These are phyloP conservation scores for Allium sativum DNA, from an alignment of 106 monocot species.

Conservation along the genomic window DNA sequence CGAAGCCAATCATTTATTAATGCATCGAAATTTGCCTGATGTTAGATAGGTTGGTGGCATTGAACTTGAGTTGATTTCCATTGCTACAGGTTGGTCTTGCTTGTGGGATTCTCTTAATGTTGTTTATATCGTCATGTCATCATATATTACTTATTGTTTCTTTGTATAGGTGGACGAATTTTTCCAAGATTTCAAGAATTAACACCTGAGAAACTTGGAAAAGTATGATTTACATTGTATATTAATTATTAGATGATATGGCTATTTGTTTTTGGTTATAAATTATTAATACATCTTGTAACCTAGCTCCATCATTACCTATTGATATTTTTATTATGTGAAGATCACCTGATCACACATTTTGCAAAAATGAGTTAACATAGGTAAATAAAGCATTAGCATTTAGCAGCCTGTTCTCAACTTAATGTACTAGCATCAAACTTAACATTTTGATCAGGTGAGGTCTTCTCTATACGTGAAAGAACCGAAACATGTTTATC, in stretches of 20 bases:
- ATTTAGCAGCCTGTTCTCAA: too few relatives aligned
- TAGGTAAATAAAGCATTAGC: too few relatives aligned
- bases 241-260: too few relatives aligned
- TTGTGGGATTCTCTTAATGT: neutral
- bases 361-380: too few relatives aligned
- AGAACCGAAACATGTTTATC: too few relatives aligned
- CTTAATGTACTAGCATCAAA: too few relatives aligned
- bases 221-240: constrained; percentile 28
- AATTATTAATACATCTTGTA: too few relatives aligned
- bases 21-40: constrained; percentile 94
- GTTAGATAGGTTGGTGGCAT: constrained; percentile 99
- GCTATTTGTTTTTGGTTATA: too few relatives aligned
- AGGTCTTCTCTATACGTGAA: too few relatives aligned
- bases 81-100: constrained; percentile 68
- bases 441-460: too few relatives aligned
- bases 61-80: constrained; percentile 95
- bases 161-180: constrained; percentile 94
- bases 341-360: constrained; percentile 2
- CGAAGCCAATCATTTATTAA: constrained; percentile 96
- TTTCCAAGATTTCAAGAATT: constrained; percentile 97
- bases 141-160: neutral
- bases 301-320: too few relatives aligned
- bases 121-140: neutral
- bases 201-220: constrained; percentile 88
- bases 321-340: too few relatives aligned